Conservation (phyloP, 2,329 filamentous ascomycete genomes). For the Chaetomium olivaceum region DNA sequence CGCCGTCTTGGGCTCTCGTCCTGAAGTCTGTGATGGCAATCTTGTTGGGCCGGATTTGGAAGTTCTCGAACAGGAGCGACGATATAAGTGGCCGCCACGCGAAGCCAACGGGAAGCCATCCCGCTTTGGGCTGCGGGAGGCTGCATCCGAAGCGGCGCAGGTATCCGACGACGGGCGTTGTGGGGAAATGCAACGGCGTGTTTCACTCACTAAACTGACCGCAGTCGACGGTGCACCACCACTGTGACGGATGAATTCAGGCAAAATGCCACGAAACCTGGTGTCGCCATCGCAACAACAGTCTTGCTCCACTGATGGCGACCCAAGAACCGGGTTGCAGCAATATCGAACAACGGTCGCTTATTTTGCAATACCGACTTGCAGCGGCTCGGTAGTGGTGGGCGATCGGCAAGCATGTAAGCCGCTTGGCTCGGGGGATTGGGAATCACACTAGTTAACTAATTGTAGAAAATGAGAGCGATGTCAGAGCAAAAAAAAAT, state of each 20-base stretch:
- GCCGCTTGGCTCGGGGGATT: neutral
- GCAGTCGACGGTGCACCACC: neutral
- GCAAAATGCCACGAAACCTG: constrained; percentile 13
- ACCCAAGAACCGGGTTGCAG: constrained; percentile 27
- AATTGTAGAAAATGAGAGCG: neutral
- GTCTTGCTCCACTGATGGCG: constrained; percentile 8
- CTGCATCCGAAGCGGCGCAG: constrained; percentile 26
- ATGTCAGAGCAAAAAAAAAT: neutral
- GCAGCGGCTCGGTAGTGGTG: constrained; percentile 25
- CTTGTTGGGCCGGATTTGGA: constrained; percentile 18
- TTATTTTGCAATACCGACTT: constrained; percentile 24
- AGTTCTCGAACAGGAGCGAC: neutral
- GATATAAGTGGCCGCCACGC: constrained; percentile 12
- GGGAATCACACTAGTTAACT: neutral
- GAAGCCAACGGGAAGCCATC: constrained; percentile 13
- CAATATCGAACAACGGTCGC: constrained; percentile 25
- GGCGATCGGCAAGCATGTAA: neutral
- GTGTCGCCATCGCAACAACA: neutral
- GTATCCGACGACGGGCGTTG: constrained; percentile 1
- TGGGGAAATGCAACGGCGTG: constrained; percentile 29
- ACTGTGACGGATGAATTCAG: constrained; percentile 16
- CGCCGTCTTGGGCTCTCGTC: constrained; percentile 22
- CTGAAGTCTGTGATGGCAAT: constrained; percentile 7
- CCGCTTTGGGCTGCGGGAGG: constrained; percentile 23
- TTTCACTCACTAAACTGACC: constrained; percentile 6